Evolutionary conservation across 1,139 yeast genomes (phyloP).

Genomic region (Yamadazyma songkhlaensis): DNA sequence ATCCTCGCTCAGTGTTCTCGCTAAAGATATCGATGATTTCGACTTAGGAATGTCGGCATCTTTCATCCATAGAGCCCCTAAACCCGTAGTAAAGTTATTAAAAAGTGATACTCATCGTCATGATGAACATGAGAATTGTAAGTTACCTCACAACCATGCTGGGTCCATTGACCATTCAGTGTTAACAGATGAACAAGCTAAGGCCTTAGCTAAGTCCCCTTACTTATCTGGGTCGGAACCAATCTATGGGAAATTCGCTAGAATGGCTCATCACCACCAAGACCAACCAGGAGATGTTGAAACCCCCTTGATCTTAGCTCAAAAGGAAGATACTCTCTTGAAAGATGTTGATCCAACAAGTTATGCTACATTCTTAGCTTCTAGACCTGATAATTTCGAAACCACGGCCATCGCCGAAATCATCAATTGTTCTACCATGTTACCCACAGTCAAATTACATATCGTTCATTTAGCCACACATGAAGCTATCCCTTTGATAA

Average conservation of each 20-base stretch:
- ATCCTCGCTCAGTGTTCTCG: constrained; percentile 7
- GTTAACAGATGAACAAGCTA: constrained; percentile 48
- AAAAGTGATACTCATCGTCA: constrained; percentile 17
- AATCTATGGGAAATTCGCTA: constrained; percentile 47
- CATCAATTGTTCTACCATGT: constrained; percentile 55
- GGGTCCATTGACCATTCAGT: constrained; percentile 35
- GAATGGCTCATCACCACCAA: constrained; percentile 35
- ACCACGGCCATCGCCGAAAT: constrained; percentile 76
- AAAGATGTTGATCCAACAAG: constrained; percentile 59
- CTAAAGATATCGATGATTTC: constrained; percentile 29
- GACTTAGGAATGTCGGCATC: constrained; percentile 48
- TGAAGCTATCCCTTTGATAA: constrained; percentile 71
- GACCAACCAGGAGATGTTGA: constrained; percentile 11
- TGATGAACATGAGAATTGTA: constrained; percentile 31
- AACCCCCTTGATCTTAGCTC: constrained; percentile 47
- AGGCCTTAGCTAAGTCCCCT: constrained; percentile 54
- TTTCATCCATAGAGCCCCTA: constrained; percentile 40
- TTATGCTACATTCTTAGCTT: constrained; percentile 72
- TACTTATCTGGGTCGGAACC: constrained; percentile 58
- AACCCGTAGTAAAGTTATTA: constrained; percentile 33
- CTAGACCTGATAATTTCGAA: constrained; percentile 87
- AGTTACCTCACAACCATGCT: constrained; percentile 39
- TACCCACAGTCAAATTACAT: constrained; percentile 73
- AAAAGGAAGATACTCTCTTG: constrained; percentile 39
- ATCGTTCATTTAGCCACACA: constrained; percentile 88